phyloP scores from a whole-genome alignment of 768 basidiomycete genomes.

The Russula dissimulans region DNA sequence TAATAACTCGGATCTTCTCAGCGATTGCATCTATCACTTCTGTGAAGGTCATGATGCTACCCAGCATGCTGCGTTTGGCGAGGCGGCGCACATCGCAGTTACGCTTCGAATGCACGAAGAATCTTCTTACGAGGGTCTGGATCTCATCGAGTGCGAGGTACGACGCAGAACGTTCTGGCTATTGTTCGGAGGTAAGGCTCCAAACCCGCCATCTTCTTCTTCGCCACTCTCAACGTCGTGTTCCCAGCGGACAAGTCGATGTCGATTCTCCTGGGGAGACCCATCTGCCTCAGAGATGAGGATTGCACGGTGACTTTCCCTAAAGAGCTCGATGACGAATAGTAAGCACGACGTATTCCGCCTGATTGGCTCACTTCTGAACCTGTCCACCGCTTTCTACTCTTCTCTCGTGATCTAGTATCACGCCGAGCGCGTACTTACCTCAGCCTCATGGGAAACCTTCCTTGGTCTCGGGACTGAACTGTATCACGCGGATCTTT shows the following conservation, averaged over 20 bases:
- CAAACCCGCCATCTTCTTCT: not conserved
- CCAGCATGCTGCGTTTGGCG: slow-evolving; percentile 80
- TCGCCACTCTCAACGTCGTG: slow-evolving; percentile 2
- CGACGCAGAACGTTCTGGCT: slow-evolving; percentile 85
- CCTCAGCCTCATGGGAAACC: slow-evolving; percentile 85
- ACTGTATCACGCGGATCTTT: slow-evolving; percentile 81
- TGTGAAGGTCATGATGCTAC: slow-evolving; percentile 84
- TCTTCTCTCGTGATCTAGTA: slow-evolving; percentile 33
- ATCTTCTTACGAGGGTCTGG: slow-evolving; percentile 68
- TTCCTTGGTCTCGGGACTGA: slow-evolving; percentile 76
- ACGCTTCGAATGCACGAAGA: slow-evolving; percentile 84
- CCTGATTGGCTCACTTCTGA: slow-evolving; percentile 16
- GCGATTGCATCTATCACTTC: slow-evolving; percentile 81
- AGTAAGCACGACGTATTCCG: slow-evolving; percentile 43
- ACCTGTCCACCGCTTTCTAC: not conserved
- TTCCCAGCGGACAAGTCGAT: slow-evolving; percentile 76
- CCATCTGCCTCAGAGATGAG: slow-evolving; percentile 80
- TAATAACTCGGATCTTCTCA: slow-evolving; percentile 4
- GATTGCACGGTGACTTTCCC: slow-evolving; percentile 87
- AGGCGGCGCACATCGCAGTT: slow-evolving; percentile 76
- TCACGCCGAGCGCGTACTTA: slow-evolving; percentile 75
- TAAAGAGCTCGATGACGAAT: slow-evolving; percentile 82
- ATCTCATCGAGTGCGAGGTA: slow-evolving; percentile 83
- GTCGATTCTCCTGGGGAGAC: slow-evolving; percentile 76
- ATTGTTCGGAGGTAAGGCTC: slow-evolving; percentile 66